phyloP scores from a whole-genome alignment of 2,329 filamentous ascomycete species.

The Colletotrichum somersetense region DNA sequence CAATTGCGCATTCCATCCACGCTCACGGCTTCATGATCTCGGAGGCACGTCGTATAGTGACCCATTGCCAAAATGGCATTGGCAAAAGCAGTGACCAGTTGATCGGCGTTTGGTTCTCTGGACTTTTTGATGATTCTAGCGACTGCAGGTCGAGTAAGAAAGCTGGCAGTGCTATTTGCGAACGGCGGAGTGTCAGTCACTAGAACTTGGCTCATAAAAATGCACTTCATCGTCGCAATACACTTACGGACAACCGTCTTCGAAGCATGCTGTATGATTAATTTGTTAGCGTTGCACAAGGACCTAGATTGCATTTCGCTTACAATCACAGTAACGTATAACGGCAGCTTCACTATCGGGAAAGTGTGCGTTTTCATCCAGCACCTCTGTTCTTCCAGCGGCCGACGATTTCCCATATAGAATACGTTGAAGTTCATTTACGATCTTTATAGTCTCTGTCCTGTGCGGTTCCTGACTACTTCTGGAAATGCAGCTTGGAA shows the following conservation, averaged over 20 bases:
- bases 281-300: neutral
- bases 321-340: constrained; percentile 30
- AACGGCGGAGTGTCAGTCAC: neutral
- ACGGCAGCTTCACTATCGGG: constrained; percentile 11
- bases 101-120: neutral
- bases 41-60: constrained; percentile 14
- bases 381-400: neutral
- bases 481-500: constrained; percentile 10
- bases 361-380: neutral
- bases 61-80: constrained; percentile 26
- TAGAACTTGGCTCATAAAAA: accelerated
- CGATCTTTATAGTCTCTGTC: constrained; percentile 24
- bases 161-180: constrained; percentile 2
- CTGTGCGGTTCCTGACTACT: constrained; percentile 8
- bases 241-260: constrained; percentile 33
- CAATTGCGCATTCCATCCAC: neutral
- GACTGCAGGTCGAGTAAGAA: constrained; percentile 21
- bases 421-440: constrained; percentile 24
- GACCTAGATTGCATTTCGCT: neutral
- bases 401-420: constrained; percentile 6
- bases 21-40: neutral
- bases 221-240: neutral
- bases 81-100: neutral
- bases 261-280: constrained; percentile 17
- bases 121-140: constrained; percentile 18